Conservation (phyloP, 495 filamentous ascomycete genomes). For the Trichoderma reesei region DNA sequence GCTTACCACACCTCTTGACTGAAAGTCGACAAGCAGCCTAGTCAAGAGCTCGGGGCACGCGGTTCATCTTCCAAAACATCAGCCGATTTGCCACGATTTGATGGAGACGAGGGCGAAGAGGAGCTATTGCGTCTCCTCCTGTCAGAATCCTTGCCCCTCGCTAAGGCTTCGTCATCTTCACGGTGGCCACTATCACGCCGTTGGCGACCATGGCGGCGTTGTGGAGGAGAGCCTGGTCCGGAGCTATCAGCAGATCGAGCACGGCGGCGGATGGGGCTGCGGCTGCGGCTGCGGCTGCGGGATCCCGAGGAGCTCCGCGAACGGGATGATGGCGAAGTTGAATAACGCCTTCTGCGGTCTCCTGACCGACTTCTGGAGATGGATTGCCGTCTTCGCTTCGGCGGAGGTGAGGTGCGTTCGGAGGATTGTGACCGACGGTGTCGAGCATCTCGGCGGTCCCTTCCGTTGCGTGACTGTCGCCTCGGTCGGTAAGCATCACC, state of each 20-base stretch:
- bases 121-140: constrained; percentile 41
- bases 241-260: constrained; percentile 13
- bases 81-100: constrained; percentile 45
- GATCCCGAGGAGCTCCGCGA: constrained; percentile 21
- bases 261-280: constrained; percentile 30
- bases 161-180: not conserved
- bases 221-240: constrained; percentile 23
- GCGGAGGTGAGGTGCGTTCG: not conserved
- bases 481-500: constrained; percentile 11
- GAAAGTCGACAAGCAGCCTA: constrained; percentile 20
- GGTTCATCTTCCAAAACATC: constrained; percentile 52
- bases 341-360: constrained; percentile 12
- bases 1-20: constrained; percentile 36
- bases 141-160: constrained; percentile 13
- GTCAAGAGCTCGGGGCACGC: constrained; percentile 24
- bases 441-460: not conserved
- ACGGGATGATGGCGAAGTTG: constrained; percentile 24
- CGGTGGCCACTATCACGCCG: not conserved
- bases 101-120: constrained; percentile 42
- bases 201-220: constrained; percentile 19
- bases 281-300: constrained; percentile 22
- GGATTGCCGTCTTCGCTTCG: constrained; percentile 11
- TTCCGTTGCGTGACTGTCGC: constrained; percentile 14
- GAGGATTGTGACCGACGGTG: not conserved
- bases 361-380: constrained; percentile 8